These are phyloP conservation scores for Pterocarpus santalinus DNA, from an alignment of 306 rosid genomes.

Conservation along the genomic window DNA sequence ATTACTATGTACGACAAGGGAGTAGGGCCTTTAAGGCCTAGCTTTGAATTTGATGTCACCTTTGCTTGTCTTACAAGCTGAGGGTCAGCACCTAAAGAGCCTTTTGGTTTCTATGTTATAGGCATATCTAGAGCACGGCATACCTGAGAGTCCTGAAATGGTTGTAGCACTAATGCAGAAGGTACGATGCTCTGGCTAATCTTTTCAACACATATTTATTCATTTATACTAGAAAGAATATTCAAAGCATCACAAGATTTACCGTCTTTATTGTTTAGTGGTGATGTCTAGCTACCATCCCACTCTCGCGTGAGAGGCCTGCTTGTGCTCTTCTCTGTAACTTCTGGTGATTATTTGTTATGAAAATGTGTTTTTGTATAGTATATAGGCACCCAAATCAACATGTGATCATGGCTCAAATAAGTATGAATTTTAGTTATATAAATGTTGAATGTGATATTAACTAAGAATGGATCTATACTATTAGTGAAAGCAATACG, in stretches of 20 bases:
- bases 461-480: too few relatives aligned
- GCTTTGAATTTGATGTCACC: constrained; percentile 18
- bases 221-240: background rate
- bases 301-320: background rate
- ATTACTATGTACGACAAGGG: constrained; percentile 15
- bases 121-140: constrained; percentile 88
- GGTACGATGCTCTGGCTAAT: constrained; percentile 59
- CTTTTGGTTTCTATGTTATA: constrained; percentile 51
- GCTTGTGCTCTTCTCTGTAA: background rate
- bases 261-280: background rate
- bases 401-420: too few relatives aligned
- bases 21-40: constrained; percentile 15
- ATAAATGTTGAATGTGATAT: too few relatives aligned
- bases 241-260: constrained; percentile 9
- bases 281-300: background rate
- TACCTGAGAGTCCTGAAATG: constrained; percentile 94
- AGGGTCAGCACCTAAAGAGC: background rate
- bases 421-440: too few relatives aligned
- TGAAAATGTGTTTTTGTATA: too few relatives aligned
- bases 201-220: constrained; percentile 11
- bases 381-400: too few relatives aligned
- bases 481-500: too few relatives aligned
- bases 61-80: constrained; percentile 7
- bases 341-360: background rate
- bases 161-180: constrained; percentile 91